phyloP scores from a whole-genome alignment of 306 rosid genomes.

The Rosa multiflora region DNA sequence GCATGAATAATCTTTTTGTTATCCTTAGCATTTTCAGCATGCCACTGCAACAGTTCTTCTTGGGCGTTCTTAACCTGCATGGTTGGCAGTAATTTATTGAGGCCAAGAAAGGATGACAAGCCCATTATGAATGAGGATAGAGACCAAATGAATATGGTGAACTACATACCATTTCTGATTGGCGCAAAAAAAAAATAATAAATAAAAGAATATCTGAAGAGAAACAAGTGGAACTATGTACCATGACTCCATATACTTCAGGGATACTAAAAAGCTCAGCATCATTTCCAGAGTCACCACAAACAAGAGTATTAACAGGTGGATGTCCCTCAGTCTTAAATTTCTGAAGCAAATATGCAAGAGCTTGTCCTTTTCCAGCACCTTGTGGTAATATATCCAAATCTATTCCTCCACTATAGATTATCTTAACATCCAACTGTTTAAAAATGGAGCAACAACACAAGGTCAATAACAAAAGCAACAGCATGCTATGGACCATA shows the following conservation, averaged over 20 bases:
- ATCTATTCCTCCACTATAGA: conserved; percentile 95
- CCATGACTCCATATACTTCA: conserved; percentile 93
- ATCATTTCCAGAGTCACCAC: conserved; percentile 98
- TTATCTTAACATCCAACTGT: conserved; percentile 96
- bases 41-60: conserved; percentile 93
- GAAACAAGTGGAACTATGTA: conserved; percentile 44
- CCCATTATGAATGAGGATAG: neutral
- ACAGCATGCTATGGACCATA: neutral
- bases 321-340: conserved; percentile 65
- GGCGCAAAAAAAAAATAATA: too few relatives aligned
- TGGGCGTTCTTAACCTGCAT: conserved; percentile 96
- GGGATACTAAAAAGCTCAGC: conserved; percentile 95
- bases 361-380: conserved; percentile 99
- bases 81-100: conserved; percentile 23
- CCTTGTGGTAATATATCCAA: conserved; percentile 88
- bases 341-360: conserved; percentile 83
- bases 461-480: conserved; percentile 14
- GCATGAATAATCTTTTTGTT: conserved; percentile 87
- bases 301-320: conserved; percentile 80
- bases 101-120: conserved; percentile 12
- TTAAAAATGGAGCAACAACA: conserved; percentile 28
- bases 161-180: neutral
- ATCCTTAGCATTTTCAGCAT: conserved; percentile 74
- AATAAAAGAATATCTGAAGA: neutral
- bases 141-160: neutral